Conservation (phyloP, 2,329 filamentous ascomycete species). For the Calonectria fujianensis region DNA sequence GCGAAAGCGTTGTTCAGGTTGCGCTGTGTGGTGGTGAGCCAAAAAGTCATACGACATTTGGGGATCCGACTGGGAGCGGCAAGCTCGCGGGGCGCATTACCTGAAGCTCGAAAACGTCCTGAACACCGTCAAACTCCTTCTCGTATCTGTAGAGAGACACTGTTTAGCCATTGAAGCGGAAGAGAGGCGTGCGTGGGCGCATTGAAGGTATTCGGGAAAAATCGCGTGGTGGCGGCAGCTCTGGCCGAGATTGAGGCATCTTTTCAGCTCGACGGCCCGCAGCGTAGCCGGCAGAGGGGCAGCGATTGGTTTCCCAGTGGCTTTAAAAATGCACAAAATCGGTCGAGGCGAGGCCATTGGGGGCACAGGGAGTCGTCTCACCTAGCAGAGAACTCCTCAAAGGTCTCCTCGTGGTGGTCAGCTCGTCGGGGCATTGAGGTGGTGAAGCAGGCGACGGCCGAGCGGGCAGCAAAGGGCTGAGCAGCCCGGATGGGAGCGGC, state of each 20-base stretch:
- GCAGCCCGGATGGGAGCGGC: slow-evolving; percentile 76
- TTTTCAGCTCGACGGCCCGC: slow-evolving; percentile 46
- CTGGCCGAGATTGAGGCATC: slow-evolving; percentile 53
- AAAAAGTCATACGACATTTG: slow-evolving; percentile 58
- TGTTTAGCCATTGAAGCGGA: slow-evolving; percentile 56
- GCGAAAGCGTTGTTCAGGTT: slow-evolving; percentile 99
- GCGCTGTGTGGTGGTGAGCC: slow-evolving; percentile 70
- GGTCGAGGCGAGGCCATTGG: slow-evolving; percentile 44
- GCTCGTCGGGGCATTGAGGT: slow-evolving; percentile 74
- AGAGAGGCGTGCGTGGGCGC: slow-evolving; percentile 45
- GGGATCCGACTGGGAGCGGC: slow-evolving; percentile 48
- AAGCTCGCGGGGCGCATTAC: slow-evolving; percentile 69
- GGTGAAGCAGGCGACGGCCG: slow-evolving; percentile 78
- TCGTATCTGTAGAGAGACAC: slow-evolving; percentile 82
- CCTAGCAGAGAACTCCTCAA: slow-evolving; percentile 99
- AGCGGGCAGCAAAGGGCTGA: slow-evolving; percentile 73
- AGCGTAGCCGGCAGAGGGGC: slow-evolving; percentile 7
- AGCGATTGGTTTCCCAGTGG: slow-evolving; percentile 31
- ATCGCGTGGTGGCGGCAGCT: slow-evolving; percentile 54
- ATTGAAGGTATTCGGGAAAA: slow-evolving; percentile 55
- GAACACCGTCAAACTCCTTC: slow-evolving; percentile 98
- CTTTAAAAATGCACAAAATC: slow-evolving; percentile 16
- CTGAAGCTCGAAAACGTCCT: slow-evolving; percentile 99
- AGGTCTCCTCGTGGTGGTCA: slow-evolving; percentile 94
- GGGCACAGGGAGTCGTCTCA: slow-evolving; percentile 69